phyloP scores from a whole-genome alignment of 176 grass and related monocot species.

The Musa beccarii region DNA sequence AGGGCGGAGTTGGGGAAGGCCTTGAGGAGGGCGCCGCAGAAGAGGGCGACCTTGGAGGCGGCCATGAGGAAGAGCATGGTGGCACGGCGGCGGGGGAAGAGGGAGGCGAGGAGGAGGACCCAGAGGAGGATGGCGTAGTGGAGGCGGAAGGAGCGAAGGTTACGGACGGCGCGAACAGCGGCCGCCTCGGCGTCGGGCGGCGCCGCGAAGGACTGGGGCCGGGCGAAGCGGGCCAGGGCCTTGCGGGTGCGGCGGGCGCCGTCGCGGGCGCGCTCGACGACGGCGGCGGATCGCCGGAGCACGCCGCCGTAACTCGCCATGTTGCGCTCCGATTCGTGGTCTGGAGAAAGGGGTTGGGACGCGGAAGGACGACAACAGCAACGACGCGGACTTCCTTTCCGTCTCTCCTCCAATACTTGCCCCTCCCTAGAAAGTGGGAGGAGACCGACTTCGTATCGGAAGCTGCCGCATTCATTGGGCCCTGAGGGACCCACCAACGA shows the following conservation, averaged over 20 bases:
- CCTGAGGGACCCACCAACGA: too few relatives aligned
- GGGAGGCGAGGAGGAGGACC: slow-evolving; percentile 52
- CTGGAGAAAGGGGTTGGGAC: too few relatives aligned
- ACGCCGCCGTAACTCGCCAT: slow-evolving; percentile 41
- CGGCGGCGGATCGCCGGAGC: slow-evolving; percentile 37
- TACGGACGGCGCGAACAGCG: slow-evolving; percentile 67
- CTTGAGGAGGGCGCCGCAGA: slow-evolving; percentile 50
- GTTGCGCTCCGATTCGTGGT: too few relatives aligned
- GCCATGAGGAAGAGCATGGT: slow-evolving; percentile 90
- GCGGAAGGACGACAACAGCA: too few relatives aligned
- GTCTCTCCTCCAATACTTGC: not conserved
- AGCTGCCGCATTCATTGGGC: too few relatives aligned
- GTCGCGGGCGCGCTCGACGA: slow-evolving; percentile 39
- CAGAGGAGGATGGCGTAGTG: slow-evolving; percentile 65
- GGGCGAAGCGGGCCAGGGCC: slow-evolving; percentile 47
- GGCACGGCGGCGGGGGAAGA: slow-evolving; percentile 41
- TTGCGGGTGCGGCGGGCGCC: slow-evolving; percentile 26
- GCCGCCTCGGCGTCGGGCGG: slow-evolving; percentile 56
- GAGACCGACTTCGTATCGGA: too few relatives aligned
- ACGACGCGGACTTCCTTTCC: too few relatives aligned
- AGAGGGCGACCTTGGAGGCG: slow-evolving; percentile 55
- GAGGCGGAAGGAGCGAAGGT: slow-evolving; percentile 55
- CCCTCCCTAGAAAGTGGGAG: too few relatives aligned
- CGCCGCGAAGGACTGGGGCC: slow-evolving; percentile 35
- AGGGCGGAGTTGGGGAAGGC: slow-evolving; percentile 48